Percentiles rank a stretch among this genome's conserved stretches.
These are phyloP conservation scores for Auriscalpium vulgare DNA, from an alignment of 768 basidiomycete species.

Conservation along the genomic window DNA sequence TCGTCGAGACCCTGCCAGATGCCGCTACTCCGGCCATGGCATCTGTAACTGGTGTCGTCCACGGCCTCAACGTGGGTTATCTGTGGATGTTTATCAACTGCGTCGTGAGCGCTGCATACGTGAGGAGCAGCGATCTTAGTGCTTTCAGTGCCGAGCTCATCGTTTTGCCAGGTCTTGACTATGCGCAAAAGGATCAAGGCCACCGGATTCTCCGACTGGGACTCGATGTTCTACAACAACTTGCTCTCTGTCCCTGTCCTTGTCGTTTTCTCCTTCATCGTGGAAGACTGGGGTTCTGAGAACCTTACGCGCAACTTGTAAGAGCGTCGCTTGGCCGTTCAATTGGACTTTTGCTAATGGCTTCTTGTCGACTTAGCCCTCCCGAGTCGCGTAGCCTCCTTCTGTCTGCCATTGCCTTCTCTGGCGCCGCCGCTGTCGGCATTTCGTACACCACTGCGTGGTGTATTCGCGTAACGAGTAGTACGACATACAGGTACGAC, in stretches of 20 bases:
- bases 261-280: conserved; percentile 66
- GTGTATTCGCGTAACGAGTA: conserved; percentile 93
- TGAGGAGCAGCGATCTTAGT: conserved; percentile 29
- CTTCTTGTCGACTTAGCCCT: conserved; percentile 46
- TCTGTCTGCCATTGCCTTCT: conserved; percentile 85
- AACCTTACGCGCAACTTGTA: conserved; percentile 85
- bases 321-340: conserved; percentile 24
- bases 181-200: conserved; percentile 96
- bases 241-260: conserved; percentile 90
- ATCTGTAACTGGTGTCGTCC: conserved; percentile 38
- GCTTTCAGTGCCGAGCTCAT: not conserved
- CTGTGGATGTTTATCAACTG: conserved; percentile 97
- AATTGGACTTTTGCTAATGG: not conserved
- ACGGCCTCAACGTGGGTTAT: conserved; percentile 73
- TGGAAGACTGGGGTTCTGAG: conserved; percentile 84
- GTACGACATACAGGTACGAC: conserved; percentile 91
- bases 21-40: conserved; percentile 19
- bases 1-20: conserved; percentile 21
- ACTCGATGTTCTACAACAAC: conserved; percentile 99
- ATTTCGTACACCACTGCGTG: conserved; percentile 99
- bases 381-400: conserved; percentile 69
- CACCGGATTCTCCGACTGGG: conserved; percentile 97
- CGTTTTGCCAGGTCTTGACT: conserved; percentile 62
- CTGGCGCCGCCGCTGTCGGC: conserved; percentile 94
- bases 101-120: conserved; percentile 82